These are phyloP conservation scores for Geotrichum restrictum DNA, from an alignment of 1,139 yeast species.

Conservation along the genomic window DNA sequence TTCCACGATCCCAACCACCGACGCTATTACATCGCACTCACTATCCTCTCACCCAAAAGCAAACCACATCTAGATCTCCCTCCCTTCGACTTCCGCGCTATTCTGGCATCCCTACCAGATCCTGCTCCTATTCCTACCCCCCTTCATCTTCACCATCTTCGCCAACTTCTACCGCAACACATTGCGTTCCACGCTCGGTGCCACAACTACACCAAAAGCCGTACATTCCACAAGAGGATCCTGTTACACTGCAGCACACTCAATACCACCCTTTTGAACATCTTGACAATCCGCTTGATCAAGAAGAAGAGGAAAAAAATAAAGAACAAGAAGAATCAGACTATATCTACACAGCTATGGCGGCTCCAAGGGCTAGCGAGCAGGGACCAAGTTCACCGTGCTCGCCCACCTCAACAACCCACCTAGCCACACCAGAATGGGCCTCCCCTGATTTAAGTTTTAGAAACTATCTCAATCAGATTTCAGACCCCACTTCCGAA, in stretches of 20 bases:
- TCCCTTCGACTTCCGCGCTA: not conserved
- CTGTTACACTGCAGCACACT: no score
- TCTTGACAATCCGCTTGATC: no score
- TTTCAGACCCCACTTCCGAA: conserved; percentile 9
- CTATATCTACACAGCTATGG: not conserved
- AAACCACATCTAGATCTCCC: not conserved
- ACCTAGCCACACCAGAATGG: conserved; percentile 31
- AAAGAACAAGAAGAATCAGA: not conserved
- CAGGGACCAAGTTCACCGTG: conserved; percentile 15
- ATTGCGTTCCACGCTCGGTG: no score
- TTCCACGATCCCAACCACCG: not conserved
- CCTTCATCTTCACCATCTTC: not conserved
- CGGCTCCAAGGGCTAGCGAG: not conserved
- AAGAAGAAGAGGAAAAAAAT: not conserved
- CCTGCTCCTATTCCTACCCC: not conserved
- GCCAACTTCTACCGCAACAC: not conserved
- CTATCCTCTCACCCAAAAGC: not conserved
- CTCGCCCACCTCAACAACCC: conserved; percentile 20
- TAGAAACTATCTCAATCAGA: conserved; percentile 25
- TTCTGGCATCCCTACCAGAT: not conserved
- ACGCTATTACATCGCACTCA: not conserved
- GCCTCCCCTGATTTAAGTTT: conserved; percentile 29
- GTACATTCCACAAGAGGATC: no score
- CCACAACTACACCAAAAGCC: no score
- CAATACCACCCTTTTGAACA: no score